Evolutionary conservation across 2,329 filamentous ascomycete species (phyloP), one percentile per base, ranked within the genome.

Genomic region (Huntiella bhutanensis): DNA sequence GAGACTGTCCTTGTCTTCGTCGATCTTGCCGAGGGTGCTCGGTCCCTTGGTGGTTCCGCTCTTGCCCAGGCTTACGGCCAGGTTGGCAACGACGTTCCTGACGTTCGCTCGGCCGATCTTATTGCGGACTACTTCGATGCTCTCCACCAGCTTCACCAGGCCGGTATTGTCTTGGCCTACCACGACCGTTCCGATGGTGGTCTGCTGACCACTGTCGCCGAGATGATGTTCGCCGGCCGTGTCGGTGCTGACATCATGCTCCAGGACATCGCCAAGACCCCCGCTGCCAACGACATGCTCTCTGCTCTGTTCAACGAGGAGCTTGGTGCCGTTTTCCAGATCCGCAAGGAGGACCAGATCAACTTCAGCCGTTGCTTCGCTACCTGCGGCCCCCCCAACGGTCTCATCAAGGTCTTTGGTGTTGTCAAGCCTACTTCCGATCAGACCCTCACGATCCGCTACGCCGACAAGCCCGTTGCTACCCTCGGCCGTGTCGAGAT

Each of bases 201-300:
- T 56, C 67, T 96, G 7, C 75, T 96, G 58, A 91, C 88, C 1
- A 87, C 88, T 4, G 65, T 96, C 33, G 83, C 79, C 2, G 91
- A 98, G 64, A 96, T 96, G 91, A 92, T 93, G 76, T 96, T 96
- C 59, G 88, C 91, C 32, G 91, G 91, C 22, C 81, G 87, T 47
- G 92, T 83, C 56, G 91, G 88, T 51, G 72, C 85, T 28, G 82
- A 92, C 54, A 69, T 96, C 50, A 81, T 83, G 69, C 68, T 95
- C 48, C 87, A 95, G 58, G 73, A 72, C 46, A 68, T 86, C 35
- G 64, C 72, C 22, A 75, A 74, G 50, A 75, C 74, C 17, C 69
- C 77, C 38, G 70, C 71, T 7, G 65, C 74, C 40, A 69, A 77
- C 1, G 67, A 77, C 55, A 62, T 92, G 13, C 65, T 94, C 5